A percentile compares a stretch with the other conserved stretches of the same genome.
These are phyloP conservation scores for Trichophyton simii DNA, from an alignment of 2,329 filamentous ascomycete species.

Conservation along the genomic window DNA sequence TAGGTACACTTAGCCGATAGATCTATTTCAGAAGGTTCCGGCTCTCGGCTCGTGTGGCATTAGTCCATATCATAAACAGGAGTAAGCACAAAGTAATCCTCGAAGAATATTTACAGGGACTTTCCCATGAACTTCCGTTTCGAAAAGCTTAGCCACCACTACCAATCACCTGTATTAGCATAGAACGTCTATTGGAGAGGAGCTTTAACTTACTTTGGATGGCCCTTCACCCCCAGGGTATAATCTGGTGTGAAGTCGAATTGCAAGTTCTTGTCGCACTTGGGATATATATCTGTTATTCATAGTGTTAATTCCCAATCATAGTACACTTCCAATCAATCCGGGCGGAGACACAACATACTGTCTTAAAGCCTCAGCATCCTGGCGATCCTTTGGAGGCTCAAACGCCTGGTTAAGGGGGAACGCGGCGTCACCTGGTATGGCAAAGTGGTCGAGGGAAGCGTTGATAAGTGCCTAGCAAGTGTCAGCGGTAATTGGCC, in stretches of 20 bases:
- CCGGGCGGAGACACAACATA: conserved; percentile 38
- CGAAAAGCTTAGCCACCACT: conserved; percentile 98
- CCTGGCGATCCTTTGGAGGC: conserved; percentile 70
- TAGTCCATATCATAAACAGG: neutral
- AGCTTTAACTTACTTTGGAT: conserved; percentile 41
- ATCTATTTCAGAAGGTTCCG: neutral
- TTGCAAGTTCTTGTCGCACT: conserved; percentile 81
- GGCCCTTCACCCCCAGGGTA: conserved; percentile 63
- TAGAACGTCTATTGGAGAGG: neutral
- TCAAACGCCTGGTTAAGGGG: conserved; percentile 96
- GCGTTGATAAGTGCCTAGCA: conserved; percentile 72
- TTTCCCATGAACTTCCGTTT: conserved; percentile 99
- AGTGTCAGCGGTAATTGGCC: conserved; percentile 29
- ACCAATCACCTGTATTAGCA: conserved; percentile 28
- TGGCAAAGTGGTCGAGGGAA: conserved; percentile 88
- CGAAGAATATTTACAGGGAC: conserved; percentile 46
- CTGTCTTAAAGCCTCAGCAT: conserved; percentile 76
- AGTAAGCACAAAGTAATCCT: neutral
- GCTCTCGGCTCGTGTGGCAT: neutral
- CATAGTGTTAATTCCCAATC: neutral
- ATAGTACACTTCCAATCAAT: neutral
- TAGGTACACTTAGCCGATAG: neutral
- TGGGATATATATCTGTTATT: conserved; percentile 55
- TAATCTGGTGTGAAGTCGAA: conserved; percentile 68
- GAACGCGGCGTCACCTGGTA: conserved; percentile 86